Base-by-base conservation (phyloP, 2,329 filamentous ascomycete species). In the Aspergillus sp. region DNA sequence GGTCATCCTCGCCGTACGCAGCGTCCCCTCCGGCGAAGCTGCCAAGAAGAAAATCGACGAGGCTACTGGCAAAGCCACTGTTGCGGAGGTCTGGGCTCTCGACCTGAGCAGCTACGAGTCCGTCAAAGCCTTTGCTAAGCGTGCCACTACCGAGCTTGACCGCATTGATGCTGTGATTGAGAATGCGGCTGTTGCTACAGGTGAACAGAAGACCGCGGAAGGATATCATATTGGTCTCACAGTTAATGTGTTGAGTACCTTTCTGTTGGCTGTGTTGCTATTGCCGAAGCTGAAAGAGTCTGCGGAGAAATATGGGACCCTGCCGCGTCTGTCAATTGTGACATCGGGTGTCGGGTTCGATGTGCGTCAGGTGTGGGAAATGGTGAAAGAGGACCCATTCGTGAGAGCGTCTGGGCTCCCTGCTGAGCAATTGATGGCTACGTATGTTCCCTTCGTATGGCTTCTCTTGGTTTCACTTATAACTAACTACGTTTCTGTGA, bases 241-340 rank as follows among this genome's bases (percentile, higher is more conserved):
- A 1, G 63, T 68, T 3, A 73, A 73, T 56, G 62, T 71, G 2
- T 54, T 70, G 17, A 59, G 65, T 5, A 71, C 69, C 3, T 64
- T 70, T 15, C 48, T 72, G 8, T 44, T 73, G 4, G 66, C 59
- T 2, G 19, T 68, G 15, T 15, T 59, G 5, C 20, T 72, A 6
- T 27, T 69, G 9, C 64, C 69, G 3, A 68, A 67, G 24, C 39
- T 71, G 51, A 66, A 51, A 39, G 56, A 58, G n/a, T 51, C 12
- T n/a, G 66, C 63, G 8, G 50, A 53, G 19, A 57, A 56, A 30
- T 63, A 60, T 51, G 60, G 57, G 2, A 62, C 60, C 7, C 20
- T 60, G 46, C 67, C 69, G 15, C 64, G 61, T 49, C 22, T 65
- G 17, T 33, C 51, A 1, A 44, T 65, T n/a, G 54, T 65, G 17